Percentiles rank a stretch among this genome's conserved stretches.
These are phyloP conservation scores for Synchytrium microbalum DNA, from an alignment of 371 early-diverging fungal species.

Conservation along the genomic window DNA sequence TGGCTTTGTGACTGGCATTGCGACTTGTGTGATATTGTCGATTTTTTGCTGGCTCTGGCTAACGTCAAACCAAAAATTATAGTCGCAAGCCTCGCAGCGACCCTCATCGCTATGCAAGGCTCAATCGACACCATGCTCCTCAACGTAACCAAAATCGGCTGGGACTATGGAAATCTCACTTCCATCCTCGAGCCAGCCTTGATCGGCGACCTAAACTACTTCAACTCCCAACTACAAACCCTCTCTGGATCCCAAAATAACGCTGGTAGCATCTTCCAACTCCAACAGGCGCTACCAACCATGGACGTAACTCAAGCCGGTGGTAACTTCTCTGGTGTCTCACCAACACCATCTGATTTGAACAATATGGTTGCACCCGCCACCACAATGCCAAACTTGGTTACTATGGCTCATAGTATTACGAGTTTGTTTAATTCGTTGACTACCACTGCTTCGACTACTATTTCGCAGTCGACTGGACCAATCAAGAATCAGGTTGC, in stretches of 20 bases:
- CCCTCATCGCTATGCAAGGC: background rate
- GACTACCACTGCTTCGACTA: background rate
- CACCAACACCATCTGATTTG: background rate
- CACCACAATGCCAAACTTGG: background rate
- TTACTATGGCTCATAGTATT: background rate
- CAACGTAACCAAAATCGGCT: background rate
- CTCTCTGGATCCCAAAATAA: background rate
- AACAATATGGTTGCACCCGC: background rate
- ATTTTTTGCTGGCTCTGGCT: no score
- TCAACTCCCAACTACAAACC: background rate
- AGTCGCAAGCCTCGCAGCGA: background rate
- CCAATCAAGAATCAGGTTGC: background rate
- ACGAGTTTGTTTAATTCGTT: background rate
- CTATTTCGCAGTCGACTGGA: background rate
- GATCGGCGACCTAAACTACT: background rate
- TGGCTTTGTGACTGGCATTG: no score
- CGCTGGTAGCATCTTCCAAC: background rate
- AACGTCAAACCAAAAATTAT: no score
- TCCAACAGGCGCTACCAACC: background rate
- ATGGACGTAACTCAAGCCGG: background rate
- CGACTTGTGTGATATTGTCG: no score
- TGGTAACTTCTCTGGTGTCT: background rate
- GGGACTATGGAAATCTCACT: background rate
- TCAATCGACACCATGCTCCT: background rate
- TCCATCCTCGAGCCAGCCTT: background rate